Evolutionary conservation across 768 basidiomycete species (phyloP), one percentile per base, ranked within the genome.

Genomic region (Brasilioporus rufonigricans): DNA sequence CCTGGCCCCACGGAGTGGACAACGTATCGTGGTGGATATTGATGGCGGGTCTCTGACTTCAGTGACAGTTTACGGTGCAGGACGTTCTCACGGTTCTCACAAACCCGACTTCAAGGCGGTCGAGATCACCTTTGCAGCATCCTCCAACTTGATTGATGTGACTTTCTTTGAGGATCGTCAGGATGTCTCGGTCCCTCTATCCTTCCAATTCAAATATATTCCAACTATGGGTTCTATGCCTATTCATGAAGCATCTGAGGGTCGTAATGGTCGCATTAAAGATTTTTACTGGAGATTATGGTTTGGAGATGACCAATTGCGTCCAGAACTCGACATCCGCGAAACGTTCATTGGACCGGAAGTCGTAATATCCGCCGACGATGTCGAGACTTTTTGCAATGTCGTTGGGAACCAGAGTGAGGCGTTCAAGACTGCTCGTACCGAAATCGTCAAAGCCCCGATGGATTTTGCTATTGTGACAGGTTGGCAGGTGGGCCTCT

Each of bases 381-480:
- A 85, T 31, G 80, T 99, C 13, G 92, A 97, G 71, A 78, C 81
- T 12, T 99, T 99, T 80, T 96, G 93, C 64, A 81, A 85, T 23
- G 88, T 99, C 46, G 85, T 98, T 52, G 96, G 95, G 31, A 98
- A 98, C 72, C 87, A 95, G 65, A 87, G 84, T 29, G 96, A 93
- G 68, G 81, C 82, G 1, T 99, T 96, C 81, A 93, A 95, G 80
- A 77, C 80, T 13, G 83, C 78, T 4, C 81, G 93, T 53, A 86
- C 78, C 45, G 77, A 78, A 23, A 71, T 64, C 43, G 83, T 93
- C 41, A 83, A 89, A 65, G 93, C 96, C 2, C 97, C 97, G 0
- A 96, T 99, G 92, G 96, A 98, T 74, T 98, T 97, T 64, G 93
- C 95, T 24, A 99, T 99, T 65, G 96, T 98, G 48, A 87, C 94